Conservation (phyloP, 2,329 filamentous ascomycete species). For the Colletotrichum tofieldiae region DNA sequence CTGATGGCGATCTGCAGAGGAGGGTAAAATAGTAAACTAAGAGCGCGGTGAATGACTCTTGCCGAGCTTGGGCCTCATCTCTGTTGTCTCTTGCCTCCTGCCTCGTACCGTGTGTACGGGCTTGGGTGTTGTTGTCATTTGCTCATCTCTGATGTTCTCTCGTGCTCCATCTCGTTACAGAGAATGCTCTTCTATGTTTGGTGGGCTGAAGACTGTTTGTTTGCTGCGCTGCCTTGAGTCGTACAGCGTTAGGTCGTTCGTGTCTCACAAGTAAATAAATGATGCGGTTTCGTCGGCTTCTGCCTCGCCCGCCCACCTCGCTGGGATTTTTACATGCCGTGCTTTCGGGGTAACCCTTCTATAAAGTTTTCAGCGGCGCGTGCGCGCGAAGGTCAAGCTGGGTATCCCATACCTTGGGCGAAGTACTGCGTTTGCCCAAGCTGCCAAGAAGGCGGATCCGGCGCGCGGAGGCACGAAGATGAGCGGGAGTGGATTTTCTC, state of each 20-base stretch:
- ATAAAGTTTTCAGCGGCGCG: neutral
- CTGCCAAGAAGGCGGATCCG: slow-evolving; percentile 7
- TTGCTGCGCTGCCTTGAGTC: neutral
- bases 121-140: neutral
- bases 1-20: slow-evolving; percentile 36
- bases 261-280: neutral
- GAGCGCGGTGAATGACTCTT: slow-evolving; percentile 11
- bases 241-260: neutral
- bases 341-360: neutral
- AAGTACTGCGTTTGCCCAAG: neutral
- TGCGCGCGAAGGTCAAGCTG: neutral
- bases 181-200: neutral
- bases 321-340: neutral
- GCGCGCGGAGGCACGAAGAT: neutral
- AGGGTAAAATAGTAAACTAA: slow-evolving; percentile 18
- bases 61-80: neutral
- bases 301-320: neutral
- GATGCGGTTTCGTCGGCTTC: neutral
- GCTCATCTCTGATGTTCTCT: neutral
- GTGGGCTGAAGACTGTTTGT: neutral
- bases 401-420: neutral
- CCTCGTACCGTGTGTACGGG: neutral
- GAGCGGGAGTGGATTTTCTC: slow-evolving; percentile 31
- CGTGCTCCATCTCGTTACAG: neutral
- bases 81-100: slow-evolving; percentile 8